Evolutionary conservation across 192 early-diverging fungal genomes (phyloP).

Genomic region (Haplosporangium gracile): DNA sequence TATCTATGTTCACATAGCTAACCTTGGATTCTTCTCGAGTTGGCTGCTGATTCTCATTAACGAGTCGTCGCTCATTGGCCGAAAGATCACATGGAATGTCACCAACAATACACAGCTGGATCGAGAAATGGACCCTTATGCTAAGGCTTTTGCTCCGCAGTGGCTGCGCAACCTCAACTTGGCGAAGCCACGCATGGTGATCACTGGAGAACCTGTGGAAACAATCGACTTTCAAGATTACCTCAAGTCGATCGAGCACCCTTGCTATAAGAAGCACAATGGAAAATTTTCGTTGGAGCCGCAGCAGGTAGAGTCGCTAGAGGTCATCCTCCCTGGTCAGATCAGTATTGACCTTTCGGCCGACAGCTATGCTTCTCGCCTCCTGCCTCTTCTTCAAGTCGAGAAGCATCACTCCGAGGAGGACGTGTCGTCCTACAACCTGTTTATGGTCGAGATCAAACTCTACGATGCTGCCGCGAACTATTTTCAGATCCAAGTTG

Average conservation of each 20-base stretch:
- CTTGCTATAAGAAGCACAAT: slow-evolving; percentile 51
- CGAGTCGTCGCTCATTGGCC: slow-evolving; percentile 44
- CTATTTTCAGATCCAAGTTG: slow-evolving; percentile 54
- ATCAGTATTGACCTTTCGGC: slow-evolving; percentile 50
- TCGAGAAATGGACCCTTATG: slow-evolving; percentile 51
- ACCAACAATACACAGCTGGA: slow-evolving; percentile 50
- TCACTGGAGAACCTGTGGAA: slow-evolving; percentile 38
- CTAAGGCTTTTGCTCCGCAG: slow-evolving; percentile 37
- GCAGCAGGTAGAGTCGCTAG: slow-evolving; percentile 31
- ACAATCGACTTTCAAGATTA: slow-evolving; percentile 52
- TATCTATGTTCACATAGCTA: slow-evolving; percentile 14
- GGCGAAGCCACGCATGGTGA: slow-evolving; percentile 32
- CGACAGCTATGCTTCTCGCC: slow-evolving; percentile 37
- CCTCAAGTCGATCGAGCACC: slow-evolving; percentile 32
- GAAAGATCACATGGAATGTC: slow-evolving; percentile 52
- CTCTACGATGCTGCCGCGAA: slow-evolving; percentile 26
- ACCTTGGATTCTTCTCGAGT: slow-evolving; percentile 50
- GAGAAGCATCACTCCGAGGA: slow-evolving; percentile 43
- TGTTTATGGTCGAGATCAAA: slow-evolving; percentile 44
- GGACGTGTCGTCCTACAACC: slow-evolving; percentile 49
- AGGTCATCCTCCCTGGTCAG: slow-evolving; percentile 45
- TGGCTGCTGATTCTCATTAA: slow-evolving; percentile 50
- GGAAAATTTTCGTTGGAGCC: slow-evolving; percentile 52
- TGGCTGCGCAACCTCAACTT: slow-evolving; percentile 43
- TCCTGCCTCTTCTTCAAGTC: slow-evolving; percentile 44